Base-by-base conservation (phyloP, 73 alveolate species). In the Stentor coeruleus region DNA sequence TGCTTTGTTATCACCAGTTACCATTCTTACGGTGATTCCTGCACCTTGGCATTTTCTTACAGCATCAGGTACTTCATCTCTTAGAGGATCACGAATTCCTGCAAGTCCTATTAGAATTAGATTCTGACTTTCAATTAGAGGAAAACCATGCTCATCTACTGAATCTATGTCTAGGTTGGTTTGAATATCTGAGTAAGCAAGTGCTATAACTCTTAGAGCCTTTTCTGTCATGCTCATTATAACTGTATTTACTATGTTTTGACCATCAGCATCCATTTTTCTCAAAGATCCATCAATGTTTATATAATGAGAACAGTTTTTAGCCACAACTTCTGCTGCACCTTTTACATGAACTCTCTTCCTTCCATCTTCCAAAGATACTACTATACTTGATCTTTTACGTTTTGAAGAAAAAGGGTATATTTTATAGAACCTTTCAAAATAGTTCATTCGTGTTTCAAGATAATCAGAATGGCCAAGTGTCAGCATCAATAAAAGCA, bases 21-120 rank as follows among this genome's bases (percentile, higher is more conserved):
- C 99, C 99, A 95, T 95, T 59, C 97, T 89, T 6, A 95, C 96
- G 26, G 91, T 93, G 38, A 95, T 95, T 58, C 97, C 98, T 81
- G 99, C 92, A 40, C 75, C 88, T 59, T 91, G 88, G 84, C 99
- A 95, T 80, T 76, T 81, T 76, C 40, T 59, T 59, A 95, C 94
- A 60, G 99, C 98, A 59, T 86, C 94, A 15, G 92, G 94, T 35
- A 95, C 93, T 35, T 93, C 98, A 59, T 59, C 87, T 91, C 97
- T 93, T 31, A 93, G 86, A 74, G 96, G 93, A 88, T 95, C 99
- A 86, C 91, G 85, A 36, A 94, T 87, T 58, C 97, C 98, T 33
- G 87, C 89, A 85, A 94, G 89, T 39, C 90, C 91, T 20, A 90
- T 37, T 1, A 87, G 39, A 31, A 87, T 80, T 26, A 88, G 76